Evolutionary conservation across 1,284 basidiomycete species (phyloP).

Genomic region (Tylopilus microsporus): DNA sequence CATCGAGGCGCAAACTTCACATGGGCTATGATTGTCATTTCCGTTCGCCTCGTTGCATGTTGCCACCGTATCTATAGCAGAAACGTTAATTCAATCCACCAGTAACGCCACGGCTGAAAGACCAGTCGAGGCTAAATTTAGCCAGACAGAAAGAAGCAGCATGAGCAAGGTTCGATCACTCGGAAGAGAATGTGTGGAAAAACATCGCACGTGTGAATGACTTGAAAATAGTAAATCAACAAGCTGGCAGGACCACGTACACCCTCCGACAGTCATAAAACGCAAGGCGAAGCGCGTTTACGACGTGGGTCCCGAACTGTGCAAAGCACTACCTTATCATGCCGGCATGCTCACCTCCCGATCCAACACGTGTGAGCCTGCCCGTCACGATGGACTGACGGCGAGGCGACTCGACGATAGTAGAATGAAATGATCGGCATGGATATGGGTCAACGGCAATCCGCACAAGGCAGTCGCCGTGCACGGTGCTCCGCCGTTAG

Average conservation of each 20-base stretch:
- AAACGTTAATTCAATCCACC: neutral
- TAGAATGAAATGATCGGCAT: neutral
- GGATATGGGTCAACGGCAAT: neutral
- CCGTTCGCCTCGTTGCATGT: slow-evolving; percentile 3
- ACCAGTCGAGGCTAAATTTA: neutral
- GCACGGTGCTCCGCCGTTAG: too few relatives aligned
- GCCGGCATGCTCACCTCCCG: neutral
- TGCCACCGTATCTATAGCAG: neutral
- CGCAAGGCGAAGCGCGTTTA: neutral
- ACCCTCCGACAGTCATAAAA: neutral
- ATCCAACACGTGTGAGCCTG: neutral
- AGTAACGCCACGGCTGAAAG: neutral
- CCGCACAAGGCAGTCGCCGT: neutral
- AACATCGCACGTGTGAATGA: neutral
- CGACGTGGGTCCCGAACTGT: slow-evolving; percentile 2
- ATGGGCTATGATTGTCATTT: neutral
- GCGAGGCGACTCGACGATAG: neutral
- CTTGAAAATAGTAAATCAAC: neutral
- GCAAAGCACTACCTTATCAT: neutral
- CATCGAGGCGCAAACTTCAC: neutral
- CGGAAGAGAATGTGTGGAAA: too few relatives aligned
- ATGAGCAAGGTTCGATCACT: neutral
- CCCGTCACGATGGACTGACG: neutral
- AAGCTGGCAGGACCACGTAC: neutral
- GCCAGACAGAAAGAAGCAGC: neutral